Conservation (phyloP, 2,329 filamentous ascomycete genomes). For the Colletotrichum caudatum region DNA sequence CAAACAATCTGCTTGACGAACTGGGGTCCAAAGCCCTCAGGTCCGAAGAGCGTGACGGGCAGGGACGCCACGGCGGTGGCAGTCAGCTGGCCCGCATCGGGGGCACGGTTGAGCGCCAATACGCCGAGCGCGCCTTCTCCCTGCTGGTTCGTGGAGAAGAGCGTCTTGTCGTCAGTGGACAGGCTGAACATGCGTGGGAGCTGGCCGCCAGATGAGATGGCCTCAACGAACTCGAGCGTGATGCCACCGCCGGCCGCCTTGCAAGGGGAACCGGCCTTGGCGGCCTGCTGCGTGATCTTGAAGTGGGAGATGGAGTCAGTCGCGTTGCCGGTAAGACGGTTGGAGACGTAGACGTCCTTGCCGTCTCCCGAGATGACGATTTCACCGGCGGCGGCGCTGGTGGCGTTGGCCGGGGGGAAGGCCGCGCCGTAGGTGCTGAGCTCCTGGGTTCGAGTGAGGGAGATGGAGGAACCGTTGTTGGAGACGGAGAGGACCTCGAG, state of each 20-base stretch:
- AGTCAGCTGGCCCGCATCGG: constrained; percentile 47
- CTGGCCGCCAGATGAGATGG: constrained; percentile 52
- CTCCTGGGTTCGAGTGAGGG: constrained; percentile 52
- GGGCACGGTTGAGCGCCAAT: constrained; percentile 46
- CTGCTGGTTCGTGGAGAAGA: constrained; percentile 63
- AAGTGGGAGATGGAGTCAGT: constrained; percentile 64
- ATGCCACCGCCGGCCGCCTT: constrained; percentile 46
- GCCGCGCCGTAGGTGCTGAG: constrained; percentile 53
- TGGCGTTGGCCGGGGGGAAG: constrained; percentile 51
- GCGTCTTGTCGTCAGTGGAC: constrained; percentile 49
- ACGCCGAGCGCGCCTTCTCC: constrained; percentile 53
- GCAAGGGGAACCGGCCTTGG: constrained; percentile 43
- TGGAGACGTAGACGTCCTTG: constrained; percentile 63
- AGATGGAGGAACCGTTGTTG: constrained; percentile 53
- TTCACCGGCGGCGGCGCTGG: constrained; percentile 59
- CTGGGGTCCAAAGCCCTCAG: constrained; percentile 47
- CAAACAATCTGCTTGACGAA: constrained; percentile 50
- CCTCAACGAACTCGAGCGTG: constrained; percentile 51
- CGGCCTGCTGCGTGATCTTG: constrained; percentile 47
- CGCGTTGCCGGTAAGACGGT: constrained; percentile 59
- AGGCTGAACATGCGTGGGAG: constrained; percentile 62
- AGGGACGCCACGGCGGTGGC: constrained; percentile 47
- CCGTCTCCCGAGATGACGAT: constrained; percentile 57
- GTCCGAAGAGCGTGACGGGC: constrained; percentile 46
- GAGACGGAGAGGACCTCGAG: constrained; percentile 57